Evolutionary conservation across 176 grass and related monocot species (phyloP).

Genomic region (Aegilops speltoides): DNA sequence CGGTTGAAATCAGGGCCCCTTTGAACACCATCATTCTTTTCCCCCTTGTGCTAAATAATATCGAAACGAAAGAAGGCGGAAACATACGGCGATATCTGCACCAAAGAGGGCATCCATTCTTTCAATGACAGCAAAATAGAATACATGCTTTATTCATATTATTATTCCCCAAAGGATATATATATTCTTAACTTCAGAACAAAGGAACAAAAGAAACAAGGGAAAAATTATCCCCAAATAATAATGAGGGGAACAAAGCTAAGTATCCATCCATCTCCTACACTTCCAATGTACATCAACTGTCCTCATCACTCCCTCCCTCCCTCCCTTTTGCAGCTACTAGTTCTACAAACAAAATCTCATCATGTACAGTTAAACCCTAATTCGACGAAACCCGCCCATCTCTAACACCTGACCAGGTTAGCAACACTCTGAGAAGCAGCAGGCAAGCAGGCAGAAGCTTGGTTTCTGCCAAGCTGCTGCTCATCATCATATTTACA

Average conservation of each 20-base stretch:
- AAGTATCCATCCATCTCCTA: not conserved
- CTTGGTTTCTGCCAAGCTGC: not conserved
- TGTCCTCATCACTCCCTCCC: not conserved
- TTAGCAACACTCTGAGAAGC: not conserved
- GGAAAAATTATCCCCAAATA: not conserved
- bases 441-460: not conserved
- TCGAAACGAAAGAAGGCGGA: not conserved
- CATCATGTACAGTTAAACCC: slow-evolving; percentile 20
- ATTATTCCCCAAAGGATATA: too few relatives aligned
- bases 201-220: not conserved
- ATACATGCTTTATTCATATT: not conserved
- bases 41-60: not conserved
- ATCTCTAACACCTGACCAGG: not conserved
- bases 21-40: not conserved
- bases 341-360: not conserved
- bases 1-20: not conserved
- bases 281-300: slow-evolving; percentile 15
- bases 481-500: slow-evolving; percentile 22
- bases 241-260: not conserved
- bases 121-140: not conserved
- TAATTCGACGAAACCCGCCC: not conserved
- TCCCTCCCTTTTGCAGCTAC: not conserved
- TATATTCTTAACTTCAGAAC: too few relatives aligned
- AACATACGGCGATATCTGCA: not conserved
- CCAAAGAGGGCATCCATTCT: not conserved